Evolutionary conservation across 2,329 filamentous ascomycete species (phyloP).

Genomic region (Epichloe glyceriae): DNA sequence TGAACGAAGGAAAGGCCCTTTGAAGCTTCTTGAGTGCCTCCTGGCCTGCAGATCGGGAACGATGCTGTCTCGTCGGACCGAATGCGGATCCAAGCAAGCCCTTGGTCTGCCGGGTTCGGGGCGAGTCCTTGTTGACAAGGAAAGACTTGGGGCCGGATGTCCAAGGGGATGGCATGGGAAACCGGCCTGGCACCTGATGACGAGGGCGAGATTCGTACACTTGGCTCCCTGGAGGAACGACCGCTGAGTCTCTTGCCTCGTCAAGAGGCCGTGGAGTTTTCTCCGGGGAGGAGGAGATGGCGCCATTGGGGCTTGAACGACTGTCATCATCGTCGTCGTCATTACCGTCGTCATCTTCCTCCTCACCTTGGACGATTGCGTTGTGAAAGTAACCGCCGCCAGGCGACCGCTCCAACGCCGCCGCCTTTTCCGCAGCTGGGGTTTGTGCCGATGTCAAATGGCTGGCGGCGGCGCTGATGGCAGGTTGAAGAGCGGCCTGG

Average conservation of each 20-base stretch:
- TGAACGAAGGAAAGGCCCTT: constrained; percentile 41
- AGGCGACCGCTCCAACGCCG: constrained; percentile 34
- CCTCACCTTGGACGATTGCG: constrained; percentile 7
- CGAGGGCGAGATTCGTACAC: neutral
- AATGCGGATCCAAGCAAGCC: constrained; percentile 32
- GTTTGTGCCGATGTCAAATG: constrained; percentile 41
- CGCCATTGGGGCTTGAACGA: constrained; percentile 7
- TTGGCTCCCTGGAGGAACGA: too few species aligned
- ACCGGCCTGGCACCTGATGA: neutral
- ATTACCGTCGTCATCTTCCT: constrained; percentile 8
- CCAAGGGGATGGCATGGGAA: constrained; percentile 18
- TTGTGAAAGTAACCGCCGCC: constrained; percentile 12
- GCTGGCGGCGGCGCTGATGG: constrained; percentile 43
- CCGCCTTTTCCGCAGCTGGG: constrained; percentile 44
- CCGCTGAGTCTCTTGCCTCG: too few species aligned
- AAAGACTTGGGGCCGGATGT: constrained; percentile 12
- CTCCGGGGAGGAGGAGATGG: constrained; percentile 11
- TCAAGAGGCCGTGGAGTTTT: neutral
- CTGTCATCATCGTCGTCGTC: constrained; percentile 5
- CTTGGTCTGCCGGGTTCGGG: constrained; percentile 14
- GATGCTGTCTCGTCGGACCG: constrained; percentile 29
- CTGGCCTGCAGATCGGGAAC: constrained; percentile 42
- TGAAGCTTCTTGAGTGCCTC: constrained; percentile 45
- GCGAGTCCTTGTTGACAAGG: constrained; percentile 8
- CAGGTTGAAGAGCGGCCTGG: constrained; percentile 45